A percentile compares a stretch with the other conserved stretches of the same genome.
phyloP scores from a whole-genome alignment of 2,329 filamentous ascomycete genomes.

The Cladophialophora carrionii region DNA sequence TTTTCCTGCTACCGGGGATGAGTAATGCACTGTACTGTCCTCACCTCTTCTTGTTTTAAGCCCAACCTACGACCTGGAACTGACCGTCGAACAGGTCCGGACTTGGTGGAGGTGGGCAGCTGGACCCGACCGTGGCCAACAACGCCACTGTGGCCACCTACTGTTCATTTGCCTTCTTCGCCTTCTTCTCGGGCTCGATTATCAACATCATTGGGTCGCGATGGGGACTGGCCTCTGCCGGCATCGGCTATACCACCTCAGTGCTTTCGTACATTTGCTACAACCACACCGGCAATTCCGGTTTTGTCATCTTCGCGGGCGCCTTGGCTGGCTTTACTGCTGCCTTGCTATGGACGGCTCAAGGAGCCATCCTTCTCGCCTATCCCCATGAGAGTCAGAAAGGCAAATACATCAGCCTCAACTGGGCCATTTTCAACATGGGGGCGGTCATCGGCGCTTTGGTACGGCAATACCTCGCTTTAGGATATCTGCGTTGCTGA shows the following conservation, averaged over 20 bases:
- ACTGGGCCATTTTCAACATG: conserved; percentile 95
- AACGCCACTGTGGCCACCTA: conserved; percentile 42
- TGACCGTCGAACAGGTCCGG: conserved; percentile 57
- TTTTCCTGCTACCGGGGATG: background rate
- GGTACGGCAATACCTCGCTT: conserved; percentile 39
- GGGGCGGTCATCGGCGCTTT: conserved; percentile 80
- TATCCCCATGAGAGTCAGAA: conserved; percentile 82
- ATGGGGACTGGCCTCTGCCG: conserved; percentile 50
- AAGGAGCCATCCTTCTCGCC: conserved; percentile 8
- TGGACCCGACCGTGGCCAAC: conserved; percentile 42
- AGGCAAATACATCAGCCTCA: conserved; percentile 85
- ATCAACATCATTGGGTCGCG: conserved; percentile 47
- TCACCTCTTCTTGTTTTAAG: background rate
- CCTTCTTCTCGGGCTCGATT: conserved; percentile 63
- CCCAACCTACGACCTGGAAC: background rate
- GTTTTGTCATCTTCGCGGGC: conserved; percentile 55
- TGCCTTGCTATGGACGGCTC: conserved; percentile 50
- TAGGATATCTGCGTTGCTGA: conserved; percentile 55
- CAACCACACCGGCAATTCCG: conserved; percentile 54
- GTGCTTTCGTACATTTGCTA: conserved; percentile 55
- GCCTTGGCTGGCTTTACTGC: conserved; percentile 55
- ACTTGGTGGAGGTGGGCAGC: conserved; percentile 62
- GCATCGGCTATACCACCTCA: conserved; percentile 54
- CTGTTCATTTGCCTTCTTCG: conserved; percentile 69
- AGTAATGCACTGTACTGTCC: background rate